These are phyloP conservation scores for Rossbeevera mucosa DNA, from an alignment of 768 basidiomycete genomes.

Conservation along the genomic window DNA sequence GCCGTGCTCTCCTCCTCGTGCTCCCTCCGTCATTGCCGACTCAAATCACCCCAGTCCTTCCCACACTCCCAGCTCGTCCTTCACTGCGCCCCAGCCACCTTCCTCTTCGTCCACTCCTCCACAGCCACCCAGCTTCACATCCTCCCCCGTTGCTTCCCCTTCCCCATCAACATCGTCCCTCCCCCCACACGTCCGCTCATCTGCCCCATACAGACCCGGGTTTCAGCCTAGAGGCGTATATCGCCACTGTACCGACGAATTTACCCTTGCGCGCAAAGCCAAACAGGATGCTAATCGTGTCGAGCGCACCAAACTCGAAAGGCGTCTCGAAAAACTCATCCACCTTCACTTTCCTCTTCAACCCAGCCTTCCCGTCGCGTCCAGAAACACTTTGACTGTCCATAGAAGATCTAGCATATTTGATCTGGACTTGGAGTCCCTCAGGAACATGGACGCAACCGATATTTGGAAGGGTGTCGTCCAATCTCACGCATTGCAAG, in stretches of 20 bases:
- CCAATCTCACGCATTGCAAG: conserved; percentile 38
- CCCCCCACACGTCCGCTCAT: conserved; percentile 16
- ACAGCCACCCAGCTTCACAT: conserved; percentile 14
- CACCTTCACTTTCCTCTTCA: conserved; percentile 56
- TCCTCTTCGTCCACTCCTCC: conserved; percentile 8
- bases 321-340: conserved; percentile 86
- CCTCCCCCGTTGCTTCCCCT: conserved; percentile 25
- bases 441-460: conserved; percentile 60
- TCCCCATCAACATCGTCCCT: conserved; percentile 20
- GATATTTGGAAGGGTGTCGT: conserved; percentile 68
- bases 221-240: conserved; percentile 92
- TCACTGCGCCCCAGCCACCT: neutral
- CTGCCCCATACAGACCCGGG: conserved; percentile 78
- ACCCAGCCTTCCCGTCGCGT: conserved; percentile 11
- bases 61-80: conserved; percentile 8
- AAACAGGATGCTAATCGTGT: conserved; percentile 50
- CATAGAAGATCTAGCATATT: conserved; percentile 65
- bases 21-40: conserved; percentile 26
- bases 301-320: conserved; percentile 79
- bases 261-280: conserved; percentile 40
- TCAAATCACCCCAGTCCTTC: conserved; percentile 5
- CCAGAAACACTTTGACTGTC: conserved; percentile 4
- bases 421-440: conserved; percentile 54
- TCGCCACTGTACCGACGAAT: conserved; percentile 78
- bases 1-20: conserved; percentile 27